Percentiles rank a stretch among this genome's conserved stretches.
Conservation (phyloP, 164 flowering plant species). For the Brasenia schreberi region DNA sequence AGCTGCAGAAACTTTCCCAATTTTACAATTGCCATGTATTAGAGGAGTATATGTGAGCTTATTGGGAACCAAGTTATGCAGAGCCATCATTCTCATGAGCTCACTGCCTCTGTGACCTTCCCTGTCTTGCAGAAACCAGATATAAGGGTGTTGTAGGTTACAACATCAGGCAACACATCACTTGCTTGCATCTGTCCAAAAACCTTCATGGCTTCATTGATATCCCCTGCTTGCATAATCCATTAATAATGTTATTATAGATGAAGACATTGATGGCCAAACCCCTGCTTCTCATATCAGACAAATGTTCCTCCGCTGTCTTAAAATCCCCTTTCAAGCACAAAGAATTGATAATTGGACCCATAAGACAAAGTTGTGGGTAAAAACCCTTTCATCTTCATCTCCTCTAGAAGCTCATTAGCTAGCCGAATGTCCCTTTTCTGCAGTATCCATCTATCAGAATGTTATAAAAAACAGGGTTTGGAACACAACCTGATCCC, state of each 20-base stretch:
- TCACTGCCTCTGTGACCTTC: slow-evolving; percentile 42
- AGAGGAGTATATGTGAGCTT: slow-evolving; percentile 58
- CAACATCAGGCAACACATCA: slow-evolving; percentile 49
- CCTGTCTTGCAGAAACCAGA: slow-evolving; percentile 36
- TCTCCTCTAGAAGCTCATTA: slow-evolving; percentile 28
- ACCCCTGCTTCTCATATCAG: slow-evolving; percentile 53
- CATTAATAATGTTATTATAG: slow-evolving; percentile 52
- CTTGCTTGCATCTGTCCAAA: slow-evolving; percentile 26
- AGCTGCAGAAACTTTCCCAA: slow-evolving; percentile 30
- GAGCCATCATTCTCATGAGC: slow-evolving; percentile 27
- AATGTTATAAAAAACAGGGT: slow-evolving; percentile 63
- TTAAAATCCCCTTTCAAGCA: slow-evolving; percentile 49
- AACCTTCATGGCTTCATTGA: slow-evolving; percentile 23
- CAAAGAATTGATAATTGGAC: slow-evolving; percentile 45
- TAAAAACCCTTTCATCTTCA: slow-evolving; percentile 60
- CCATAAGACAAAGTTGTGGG: slow-evolving; percentile 67
- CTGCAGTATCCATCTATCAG: slow-evolving; percentile 66
- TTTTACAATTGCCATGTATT: slow-evolving; percentile 30
- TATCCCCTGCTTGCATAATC: slow-evolving; percentile 34
- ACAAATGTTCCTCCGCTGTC: slow-evolving; percentile 31
- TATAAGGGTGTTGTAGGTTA: slow-evolving; percentile 51
- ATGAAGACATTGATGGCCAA: slow-evolving; percentile 31
- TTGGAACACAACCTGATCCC: slow-evolving; percentile 62
- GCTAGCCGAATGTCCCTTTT: slow-evolving; percentile 38
- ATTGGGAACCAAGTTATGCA: slow-evolving; percentile 39